These are phyloP conservation scores for Penicillium glabrum DNA, from an alignment of 2,329 filamentous ascomycete genomes.

Conservation along the genomic window DNA sequence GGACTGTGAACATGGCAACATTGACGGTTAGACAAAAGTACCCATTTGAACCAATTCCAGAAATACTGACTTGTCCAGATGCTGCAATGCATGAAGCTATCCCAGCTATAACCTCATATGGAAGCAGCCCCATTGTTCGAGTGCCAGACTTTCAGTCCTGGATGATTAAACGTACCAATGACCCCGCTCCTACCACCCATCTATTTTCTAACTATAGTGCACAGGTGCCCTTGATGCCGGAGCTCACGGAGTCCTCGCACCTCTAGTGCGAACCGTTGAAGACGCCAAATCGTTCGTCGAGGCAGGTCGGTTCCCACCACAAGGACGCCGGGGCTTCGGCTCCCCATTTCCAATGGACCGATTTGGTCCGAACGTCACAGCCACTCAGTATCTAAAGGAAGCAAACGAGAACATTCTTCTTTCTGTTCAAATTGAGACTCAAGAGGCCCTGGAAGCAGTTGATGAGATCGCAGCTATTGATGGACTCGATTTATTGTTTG, in stretches of 20 bases:
- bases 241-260: background rate
- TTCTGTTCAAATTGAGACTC: background rate
- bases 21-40: background rate
- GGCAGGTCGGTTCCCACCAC: background rate
- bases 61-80: background rate
- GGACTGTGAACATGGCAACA: background rate
- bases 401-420: background rate
- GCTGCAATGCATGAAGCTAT: background rate
- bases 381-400: background rate
- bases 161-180: background rate
- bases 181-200: background rate
- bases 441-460: background rate
- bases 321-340: background rate
- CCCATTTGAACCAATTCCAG: background rate
- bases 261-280: background rate
- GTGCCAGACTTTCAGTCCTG: background rate
- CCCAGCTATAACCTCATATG: background rate
- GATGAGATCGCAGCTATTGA: background rate
- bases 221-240: background rate
- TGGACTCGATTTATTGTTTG: background rate
- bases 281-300: background rate
- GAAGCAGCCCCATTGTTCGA: background rate
- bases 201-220: background rate
- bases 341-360: background rate
- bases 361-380: background rate